Conservation (phyloP, 2,329 filamentous ascomycete species). For the Elsinoe necatrix region DNA sequence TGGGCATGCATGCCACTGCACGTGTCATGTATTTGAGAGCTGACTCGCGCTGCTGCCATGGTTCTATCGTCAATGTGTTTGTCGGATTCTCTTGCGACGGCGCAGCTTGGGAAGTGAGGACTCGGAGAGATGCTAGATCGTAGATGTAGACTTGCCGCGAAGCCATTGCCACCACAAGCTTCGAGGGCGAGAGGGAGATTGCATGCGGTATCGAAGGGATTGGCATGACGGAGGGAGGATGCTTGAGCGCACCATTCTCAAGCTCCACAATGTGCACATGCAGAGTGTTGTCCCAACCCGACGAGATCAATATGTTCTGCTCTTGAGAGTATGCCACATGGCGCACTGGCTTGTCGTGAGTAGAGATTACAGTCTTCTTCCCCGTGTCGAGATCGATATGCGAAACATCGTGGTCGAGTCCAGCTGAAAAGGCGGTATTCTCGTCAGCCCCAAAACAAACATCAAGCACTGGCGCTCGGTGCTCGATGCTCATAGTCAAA, state of each 20-base stretch:
- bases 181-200: constrained; percentile 66
- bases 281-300: constrained; percentile 87
- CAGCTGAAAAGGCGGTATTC: constrained; percentile 74
- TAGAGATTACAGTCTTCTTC: constrained; percentile 65
- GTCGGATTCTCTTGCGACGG: constrained; percentile 20
- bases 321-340: constrained; percentile 72
- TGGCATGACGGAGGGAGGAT: constrained; percentile 53
- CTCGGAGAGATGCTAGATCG: constrained; percentile 62
- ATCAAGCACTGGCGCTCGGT: constrained; percentile 78
- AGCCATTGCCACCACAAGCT: constrained; percentile 92
- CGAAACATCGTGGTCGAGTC: constrained; percentile 76
- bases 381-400: constrained; percentile 65
- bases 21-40: constrained; percentile 94
- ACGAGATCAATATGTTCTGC: constrained; percentile 75
- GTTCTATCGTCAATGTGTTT: constrained; percentile 51
- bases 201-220: constrained; percentile 87
- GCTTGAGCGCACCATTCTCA: constrained; percentile 38
- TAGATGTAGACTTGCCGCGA: constrained; percentile 91
- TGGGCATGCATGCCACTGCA: constrained; percentile 90
- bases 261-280: constrained; percentile 63
- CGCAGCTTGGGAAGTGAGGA: constrained; percentile 44
- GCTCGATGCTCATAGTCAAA: constrained; percentile 65
- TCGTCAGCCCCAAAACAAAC: constrained; percentile 82
- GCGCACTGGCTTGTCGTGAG: constrained; percentile 71
- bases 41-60: constrained; percentile 90